A percentile compares a stretch with the other conserved stretches of the same genome.
phyloP scores from a whole-genome alignment of 1,139 yeast species.

The Sugiyamaella paludigena region DNA sequence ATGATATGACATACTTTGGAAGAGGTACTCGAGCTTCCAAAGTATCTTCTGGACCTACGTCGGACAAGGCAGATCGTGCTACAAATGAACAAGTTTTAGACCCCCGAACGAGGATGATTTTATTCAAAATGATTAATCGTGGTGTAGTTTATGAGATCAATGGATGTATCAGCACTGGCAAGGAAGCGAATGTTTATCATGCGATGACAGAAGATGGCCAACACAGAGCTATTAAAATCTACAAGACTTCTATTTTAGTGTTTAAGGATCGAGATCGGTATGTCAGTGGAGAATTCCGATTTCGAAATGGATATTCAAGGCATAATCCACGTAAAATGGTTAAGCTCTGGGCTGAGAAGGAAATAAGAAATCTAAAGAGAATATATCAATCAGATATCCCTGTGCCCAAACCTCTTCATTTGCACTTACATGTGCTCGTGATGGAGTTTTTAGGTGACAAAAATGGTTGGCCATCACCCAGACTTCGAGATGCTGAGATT shows the following conservation, averaged over 20 bases:
- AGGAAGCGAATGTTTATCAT: conserved; percentile 97
- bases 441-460: conserved; percentile 86
- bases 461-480: conserved; percentile 79
- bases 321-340: conserved; percentile 98
- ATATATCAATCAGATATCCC: conserved; percentile 77
- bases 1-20: conserved; percentile 31
- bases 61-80: conserved; percentile 89
- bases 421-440: conserved; percentile 85
- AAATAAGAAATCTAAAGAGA: conserved; percentile 86
- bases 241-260: conserved; percentile 91
- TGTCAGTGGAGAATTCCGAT: conserved; percentile 93
- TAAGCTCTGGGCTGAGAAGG: conserved; percentile 97
- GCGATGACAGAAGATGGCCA: conserved; percentile 67
- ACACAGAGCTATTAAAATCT: conserved; percentile 79
- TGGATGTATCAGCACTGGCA: conserved; percentile 95
- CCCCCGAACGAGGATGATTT: conserved; percentile 84
- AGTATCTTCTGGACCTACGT: conserved; percentile 28
- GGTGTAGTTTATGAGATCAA: conserved; percentile 82
- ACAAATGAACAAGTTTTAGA: conserved; percentile 96
- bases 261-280: conserved; percentile 95
- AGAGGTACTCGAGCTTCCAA: conserved; percentile 36
- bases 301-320: conserved; percentile 77
- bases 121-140: conserved; percentile 75
- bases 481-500: conserved; percentile 65
- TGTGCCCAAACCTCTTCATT: conserved; percentile 86